phyloP scores from a whole-genome alignment of 331 rosid genomes.

The Quercus phellos region DNA sequence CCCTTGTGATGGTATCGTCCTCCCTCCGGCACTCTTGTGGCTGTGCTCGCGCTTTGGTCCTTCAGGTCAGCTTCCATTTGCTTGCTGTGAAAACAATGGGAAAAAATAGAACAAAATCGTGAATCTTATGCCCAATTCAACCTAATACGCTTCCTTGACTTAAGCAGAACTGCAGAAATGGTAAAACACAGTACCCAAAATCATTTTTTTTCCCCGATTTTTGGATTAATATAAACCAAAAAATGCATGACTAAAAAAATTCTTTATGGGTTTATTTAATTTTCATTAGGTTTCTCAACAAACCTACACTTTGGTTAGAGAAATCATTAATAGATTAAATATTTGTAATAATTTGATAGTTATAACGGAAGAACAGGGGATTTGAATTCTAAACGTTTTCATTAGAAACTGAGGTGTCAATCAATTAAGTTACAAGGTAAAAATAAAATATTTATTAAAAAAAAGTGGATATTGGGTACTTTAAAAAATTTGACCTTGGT shows the following conservation, averaged over 20 bases:
- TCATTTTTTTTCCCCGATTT: no score
- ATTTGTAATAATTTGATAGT: background rate
- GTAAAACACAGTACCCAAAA: no score
- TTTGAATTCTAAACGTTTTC: no score
- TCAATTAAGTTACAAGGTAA: no score
- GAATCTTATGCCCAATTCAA: background rate
- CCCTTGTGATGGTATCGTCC: no score
- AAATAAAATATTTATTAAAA: background rate
- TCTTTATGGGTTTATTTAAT: background rate
- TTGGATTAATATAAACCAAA: no score
- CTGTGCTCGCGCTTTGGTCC: no score
- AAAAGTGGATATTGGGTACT: background rate
- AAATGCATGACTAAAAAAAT: no score
- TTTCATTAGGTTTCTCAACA: background rate
- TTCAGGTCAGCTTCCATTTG: background rate
- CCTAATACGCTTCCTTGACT: background rate
- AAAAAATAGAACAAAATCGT: background rate
- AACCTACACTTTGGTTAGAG: background rate
- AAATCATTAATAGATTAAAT: background rate
- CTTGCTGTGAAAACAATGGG: background rate
- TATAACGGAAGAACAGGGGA: no score
- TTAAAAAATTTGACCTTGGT: conserved; percentile 35
- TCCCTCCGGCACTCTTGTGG: no score
- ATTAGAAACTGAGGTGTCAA: no score
- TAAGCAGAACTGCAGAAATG: no score